These are phyloP conservation scores for Austroboletus festivus DNA, from an alignment of 768 basidiomycete genomes.

Conservation along the genomic window DNA sequence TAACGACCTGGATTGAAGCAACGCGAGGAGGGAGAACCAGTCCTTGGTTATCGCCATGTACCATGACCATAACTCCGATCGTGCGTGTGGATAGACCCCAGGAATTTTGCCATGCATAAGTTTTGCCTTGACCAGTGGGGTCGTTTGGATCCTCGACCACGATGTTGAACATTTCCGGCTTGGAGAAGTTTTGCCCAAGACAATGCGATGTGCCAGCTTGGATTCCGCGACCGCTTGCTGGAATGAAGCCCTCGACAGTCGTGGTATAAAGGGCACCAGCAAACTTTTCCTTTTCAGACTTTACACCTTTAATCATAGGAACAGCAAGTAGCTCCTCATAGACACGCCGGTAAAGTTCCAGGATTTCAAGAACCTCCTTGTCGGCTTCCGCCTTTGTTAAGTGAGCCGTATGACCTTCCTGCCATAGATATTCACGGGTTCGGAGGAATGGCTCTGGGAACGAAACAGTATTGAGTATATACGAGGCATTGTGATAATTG, in stretches of 20 bases:
- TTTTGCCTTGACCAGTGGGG: constrained; percentile 60
- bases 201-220: constrained; percentile 98
- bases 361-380: constrained; percentile 86
- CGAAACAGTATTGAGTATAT: constrained; percentile 22
- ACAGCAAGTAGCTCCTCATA: constrained; percentile 98
- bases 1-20: constrained; percentile 84
- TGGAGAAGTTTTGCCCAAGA: constrained; percentile 97
- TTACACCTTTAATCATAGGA: constrained; percentile 94
- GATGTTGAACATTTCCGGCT: constrained; percentile 96
- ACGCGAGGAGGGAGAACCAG: constrained; percentile 96
- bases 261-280: constrained; percentile 98
- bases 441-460: constrained; percentile 90
- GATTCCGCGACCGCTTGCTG: constrained; percentile 94
- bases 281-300: constrained; percentile 99
- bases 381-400: constrained; percentile 89
- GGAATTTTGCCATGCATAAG: constrained; percentile 95
- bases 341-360: constrained; percentile 92
- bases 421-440: constrained; percentile 99
- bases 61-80: constrained; percentile 99
- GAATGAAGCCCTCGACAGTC: constrained; percentile 96
- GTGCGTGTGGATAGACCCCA: constrained; percentile 97
- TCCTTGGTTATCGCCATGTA: constrained; percentile 97
- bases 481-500: background rate
- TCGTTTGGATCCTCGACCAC: constrained; percentile 91
- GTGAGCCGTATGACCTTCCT: constrained; percentile 97